These are phyloP conservation scores for Didymosphaeria variabile DNA, from an alignment of 2,329 filamentous ascomycete genomes.

Conservation along the genomic window DNA sequence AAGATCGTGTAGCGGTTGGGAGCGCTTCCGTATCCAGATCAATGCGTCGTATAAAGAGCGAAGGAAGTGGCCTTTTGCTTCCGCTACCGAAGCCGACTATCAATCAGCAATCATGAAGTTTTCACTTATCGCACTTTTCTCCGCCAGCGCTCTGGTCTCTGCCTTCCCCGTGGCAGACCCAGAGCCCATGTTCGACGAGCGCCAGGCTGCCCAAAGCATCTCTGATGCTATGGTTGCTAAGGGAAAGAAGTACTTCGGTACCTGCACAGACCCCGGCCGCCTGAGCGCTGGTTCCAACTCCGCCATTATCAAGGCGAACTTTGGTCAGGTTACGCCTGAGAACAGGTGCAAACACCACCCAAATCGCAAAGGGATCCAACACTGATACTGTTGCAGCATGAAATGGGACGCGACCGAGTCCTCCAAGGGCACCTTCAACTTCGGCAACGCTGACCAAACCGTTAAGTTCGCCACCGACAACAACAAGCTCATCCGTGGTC, in stretches of 20 bases:
- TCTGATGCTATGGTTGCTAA: slow-evolving; percentile 67
- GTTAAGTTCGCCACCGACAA: slow-evolving; percentile 66
- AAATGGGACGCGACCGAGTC: slow-evolving; percentile 71
- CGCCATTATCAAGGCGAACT: slow-evolving; percentile 68
- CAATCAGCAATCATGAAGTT: slow-evolving; percentile 42
- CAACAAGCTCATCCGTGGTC: slow-evolving; percentile 68
- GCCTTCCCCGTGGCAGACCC: slow-evolving; percentile 43
- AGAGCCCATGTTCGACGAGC: slow-evolving; percentile 36
- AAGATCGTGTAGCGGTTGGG: not conserved
- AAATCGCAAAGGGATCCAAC: not conserved
- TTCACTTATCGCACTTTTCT: slow-evolving; percentile 37
- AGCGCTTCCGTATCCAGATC: not conserved
- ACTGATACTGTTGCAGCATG: slow-evolving; percentile 57
- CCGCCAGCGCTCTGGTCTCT: slow-evolving; percentile 38
- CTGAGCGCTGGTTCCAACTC: slow-evolving; percentile 62
- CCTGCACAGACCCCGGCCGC: slow-evolving; percentile 63
- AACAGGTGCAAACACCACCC: slow-evolving; percentile 55
- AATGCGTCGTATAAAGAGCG: slow-evolving; percentile 5
- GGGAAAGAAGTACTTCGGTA: slow-evolving; percentile 74
- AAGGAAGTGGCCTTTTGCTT: not conserved
- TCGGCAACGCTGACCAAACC: slow-evolving; percentile 65
- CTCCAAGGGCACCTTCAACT: slow-evolving; percentile 56
- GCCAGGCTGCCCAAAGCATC: slow-evolving; percentile 58
- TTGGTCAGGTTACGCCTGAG: slow-evolving; percentile 72
- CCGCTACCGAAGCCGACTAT: slow-evolving; percentile 7